phyloP scores from a whole-genome alignment of 768 basidiomycete genomes.

The Chalciporus pseudorubinellus region DNA sequence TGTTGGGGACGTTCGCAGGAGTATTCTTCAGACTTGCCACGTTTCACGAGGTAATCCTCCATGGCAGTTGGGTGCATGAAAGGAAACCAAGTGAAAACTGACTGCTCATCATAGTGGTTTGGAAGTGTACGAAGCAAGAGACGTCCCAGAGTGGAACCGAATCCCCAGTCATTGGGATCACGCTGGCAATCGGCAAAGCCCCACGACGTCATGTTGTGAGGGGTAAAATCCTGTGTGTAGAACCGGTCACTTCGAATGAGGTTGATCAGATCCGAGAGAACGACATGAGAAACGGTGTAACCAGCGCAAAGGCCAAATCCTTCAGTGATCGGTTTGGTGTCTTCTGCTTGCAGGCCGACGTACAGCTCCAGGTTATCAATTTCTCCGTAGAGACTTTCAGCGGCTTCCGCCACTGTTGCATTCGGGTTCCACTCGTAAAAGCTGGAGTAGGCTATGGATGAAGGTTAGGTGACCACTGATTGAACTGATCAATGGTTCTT shows the following conservation, averaged over 20 bases:
- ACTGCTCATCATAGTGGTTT: slow-evolving; percentile 62
- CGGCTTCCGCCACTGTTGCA: slow-evolving; percentile 64
- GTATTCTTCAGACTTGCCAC: slow-evolving; percentile 55
- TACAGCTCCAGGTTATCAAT: slow-evolving; percentile 81
- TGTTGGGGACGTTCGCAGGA: slow-evolving; percentile 48
- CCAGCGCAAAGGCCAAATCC: slow-evolving; percentile 87
- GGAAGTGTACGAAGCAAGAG: slow-evolving; percentile 75
- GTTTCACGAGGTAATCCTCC: slow-evolving; percentile 53
- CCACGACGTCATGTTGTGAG: slow-evolving; percentile 79
- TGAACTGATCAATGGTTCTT: slow-evolving; percentile 12
- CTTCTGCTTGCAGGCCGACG: slow-evolving; percentile 76
- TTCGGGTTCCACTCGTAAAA: slow-evolving; percentile 85
- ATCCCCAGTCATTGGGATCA: slow-evolving; percentile 66
- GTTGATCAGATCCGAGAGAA: slow-evolving; percentile 82
- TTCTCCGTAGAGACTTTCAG: slow-evolving; percentile 74
- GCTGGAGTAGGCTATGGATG: slow-evolving; percentile 51
- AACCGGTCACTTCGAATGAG: slow-evolving; percentile 83
- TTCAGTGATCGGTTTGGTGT: slow-evolving; percentile 66
- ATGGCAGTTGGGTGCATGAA: slow-evolving; percentile 75
- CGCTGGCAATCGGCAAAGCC: slow-evolving; percentile 82
- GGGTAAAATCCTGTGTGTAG: slow-evolving; percentile 80
- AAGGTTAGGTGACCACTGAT: background rate
- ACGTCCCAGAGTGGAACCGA: slow-evolving; percentile 66
- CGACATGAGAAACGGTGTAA: slow-evolving; percentile 82
- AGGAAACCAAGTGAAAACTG: slow-evolving; percentile 85